A percentile compares a stretch with the other conserved stretches of the same genome.
Conservation (phyloP, 352 stramenopile genomes). For the Aphanomyces stellatus region DNA sequence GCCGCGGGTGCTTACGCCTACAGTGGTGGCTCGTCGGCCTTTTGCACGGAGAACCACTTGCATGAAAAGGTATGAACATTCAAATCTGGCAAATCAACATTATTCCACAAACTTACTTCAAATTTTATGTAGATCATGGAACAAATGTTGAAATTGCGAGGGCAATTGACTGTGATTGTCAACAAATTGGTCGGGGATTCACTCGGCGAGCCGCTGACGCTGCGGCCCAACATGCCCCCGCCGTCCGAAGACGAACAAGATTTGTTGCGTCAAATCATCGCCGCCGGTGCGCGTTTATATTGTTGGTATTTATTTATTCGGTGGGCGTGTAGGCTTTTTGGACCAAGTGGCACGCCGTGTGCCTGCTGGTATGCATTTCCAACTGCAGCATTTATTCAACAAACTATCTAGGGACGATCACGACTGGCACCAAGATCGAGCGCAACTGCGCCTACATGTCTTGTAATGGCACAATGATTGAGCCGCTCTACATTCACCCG, state of each 20-base stretch:
- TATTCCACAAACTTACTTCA: background rate
- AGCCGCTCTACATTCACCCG: conserved; percentile 77
- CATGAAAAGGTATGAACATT: conserved; percentile 54
- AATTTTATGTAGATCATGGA: conserved; percentile 46
- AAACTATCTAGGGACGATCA: conserved; percentile 37
- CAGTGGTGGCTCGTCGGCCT: conserved; percentile 44
- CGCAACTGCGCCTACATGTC: conserved; percentile 73
- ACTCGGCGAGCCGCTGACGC: conserved; percentile 28
- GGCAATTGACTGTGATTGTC: conserved; percentile 76
- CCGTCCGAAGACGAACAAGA: conserved; percentile 49
- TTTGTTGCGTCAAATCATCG: conserved; percentile 64
- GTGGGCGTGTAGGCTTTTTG: conserved; percentile 33
- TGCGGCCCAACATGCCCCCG: conserved; percentile 60
- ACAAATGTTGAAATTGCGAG: conserved; percentile 77
- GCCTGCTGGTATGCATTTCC: conserved; percentile 26
- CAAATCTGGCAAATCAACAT: no score
- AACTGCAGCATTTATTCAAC: background rate
- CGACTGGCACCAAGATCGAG: conserved; percentile 71
- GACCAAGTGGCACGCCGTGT: conserved; percentile 75
- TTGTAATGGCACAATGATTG: conserved; percentile 42
- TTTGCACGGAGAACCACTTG: conserved; percentile 67
- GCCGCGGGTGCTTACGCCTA: conserved; percentile 72
- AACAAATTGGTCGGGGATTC: conserved; percentile 53
- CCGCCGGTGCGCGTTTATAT: conserved; percentile 25
- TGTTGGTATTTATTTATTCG: background rate